These are phyloP conservation scores for Thraustochytrium striatum DNA, from an alignment of 352 stramenopile genomes.

Conservation along the genomic window DNA sequence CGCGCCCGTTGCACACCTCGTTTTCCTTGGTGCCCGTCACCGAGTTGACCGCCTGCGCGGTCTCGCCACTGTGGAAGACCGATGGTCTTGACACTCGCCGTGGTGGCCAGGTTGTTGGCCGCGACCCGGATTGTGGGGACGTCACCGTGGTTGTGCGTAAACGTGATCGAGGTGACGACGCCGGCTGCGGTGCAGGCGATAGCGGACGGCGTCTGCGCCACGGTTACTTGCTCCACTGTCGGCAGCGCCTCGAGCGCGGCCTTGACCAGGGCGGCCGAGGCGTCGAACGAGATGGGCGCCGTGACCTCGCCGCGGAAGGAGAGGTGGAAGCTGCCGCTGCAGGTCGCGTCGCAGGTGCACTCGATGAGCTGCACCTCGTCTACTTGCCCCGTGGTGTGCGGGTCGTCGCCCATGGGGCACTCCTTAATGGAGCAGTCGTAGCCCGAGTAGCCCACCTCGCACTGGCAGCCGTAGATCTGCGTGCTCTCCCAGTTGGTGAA, in stretches of 20 bases:
- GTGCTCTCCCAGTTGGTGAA: constrained; percentile 62
- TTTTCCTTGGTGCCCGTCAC: constrained; percentile 79
- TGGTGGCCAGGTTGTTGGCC: constrained; percentile 64
- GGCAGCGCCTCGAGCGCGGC: constrained; percentile 64
- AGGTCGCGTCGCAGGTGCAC: constrained; percentile 61
- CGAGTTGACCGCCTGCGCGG: constrained; percentile 50
- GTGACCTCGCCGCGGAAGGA: constrained; percentile 72
- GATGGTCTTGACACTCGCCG: constrained; percentile 63
- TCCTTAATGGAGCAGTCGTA: constrained; percentile 72
- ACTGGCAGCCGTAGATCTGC: constrained; percentile 77
- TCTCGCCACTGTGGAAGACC: constrained; percentile 50
- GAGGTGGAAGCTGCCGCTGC: constrained; percentile 71
- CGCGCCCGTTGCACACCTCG: constrained; percentile 76
- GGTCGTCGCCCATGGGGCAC: constrained; percentile 78
- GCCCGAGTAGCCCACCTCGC: constrained; percentile 68
- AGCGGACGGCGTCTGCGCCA: constrained; percentile 60
- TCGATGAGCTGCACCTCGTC: constrained; percentile 74
- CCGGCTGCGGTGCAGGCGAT: constrained; percentile 55
- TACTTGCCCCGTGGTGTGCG: constrained; percentile 69
- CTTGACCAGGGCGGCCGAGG: constrained; percentile 60
- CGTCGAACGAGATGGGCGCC: constrained; percentile 62
- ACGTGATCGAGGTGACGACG: constrained; percentile 56
- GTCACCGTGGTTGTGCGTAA: constrained; percentile 58
- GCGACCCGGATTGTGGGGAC: constrained; percentile 59
- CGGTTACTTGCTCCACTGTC: constrained; percentile 63